A percentile compares a stretch with the other conserved stretches of the same genome.
Evolutionary conservation across 2,329 filamentous ascomycete species (phyloP).

Genomic region (Neonectria hederae): DNA sequence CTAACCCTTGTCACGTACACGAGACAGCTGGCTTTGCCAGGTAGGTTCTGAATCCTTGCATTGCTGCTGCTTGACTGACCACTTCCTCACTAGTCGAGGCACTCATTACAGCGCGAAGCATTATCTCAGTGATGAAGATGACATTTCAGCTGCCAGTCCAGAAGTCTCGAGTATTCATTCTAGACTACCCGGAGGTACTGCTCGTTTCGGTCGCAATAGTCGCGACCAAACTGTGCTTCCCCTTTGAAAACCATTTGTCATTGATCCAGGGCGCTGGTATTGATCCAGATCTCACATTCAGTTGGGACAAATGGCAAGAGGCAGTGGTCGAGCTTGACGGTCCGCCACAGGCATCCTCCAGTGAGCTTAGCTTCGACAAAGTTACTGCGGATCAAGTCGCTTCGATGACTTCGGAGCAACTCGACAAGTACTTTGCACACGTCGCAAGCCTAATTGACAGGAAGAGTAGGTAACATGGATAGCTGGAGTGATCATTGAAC

Average conservation of each 20-base stretch:
- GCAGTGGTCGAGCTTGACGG: slow-evolving; percentile 50
- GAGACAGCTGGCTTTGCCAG: slow-evolving; percentile 76
- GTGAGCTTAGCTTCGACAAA: slow-evolving; percentile 54
- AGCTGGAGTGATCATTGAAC: neutral
- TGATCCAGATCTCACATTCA: slow-evolving; percentile 51
- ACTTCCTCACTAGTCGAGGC: slow-evolving; percentile 62
- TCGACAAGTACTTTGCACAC: slow-evolving; percentile 72
- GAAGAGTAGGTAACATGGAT: slow-evolving; percentile 41
- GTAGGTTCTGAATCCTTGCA: slow-evolving; percentile 55
- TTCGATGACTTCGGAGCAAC: slow-evolving; percentile 65
- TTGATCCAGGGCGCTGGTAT: slow-evolving; percentile 38
- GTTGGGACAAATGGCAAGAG: slow-evolving; percentile 78
- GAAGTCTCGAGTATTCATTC: slow-evolving; percentile 54
- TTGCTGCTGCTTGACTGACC: slow-evolving; percentile 36
- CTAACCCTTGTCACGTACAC: slow-evolving; percentile 76
- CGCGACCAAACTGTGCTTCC: slow-evolving; percentile 81
- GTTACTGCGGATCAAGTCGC: slow-evolving; percentile 71
- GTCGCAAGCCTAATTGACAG: slow-evolving; percentile 46
- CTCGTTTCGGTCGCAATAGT: slow-evolving; percentile 77
- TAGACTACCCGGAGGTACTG: slow-evolving; percentile 78
- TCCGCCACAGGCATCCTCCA: slow-evolving; percentile 13
- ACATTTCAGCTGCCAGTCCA: slow-evolving; percentile 61
- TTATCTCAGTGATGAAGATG: slow-evolving; percentile 63
- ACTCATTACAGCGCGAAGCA: slow-evolving; percentile 48
- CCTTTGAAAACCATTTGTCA: slow-evolving; percentile 69